A percentile compares a stretch with the other conserved stretches of the same genome.
Conservation (phyloP, 345 rosid genomes). For the Rhodomyrtus tomentosa region DNA sequence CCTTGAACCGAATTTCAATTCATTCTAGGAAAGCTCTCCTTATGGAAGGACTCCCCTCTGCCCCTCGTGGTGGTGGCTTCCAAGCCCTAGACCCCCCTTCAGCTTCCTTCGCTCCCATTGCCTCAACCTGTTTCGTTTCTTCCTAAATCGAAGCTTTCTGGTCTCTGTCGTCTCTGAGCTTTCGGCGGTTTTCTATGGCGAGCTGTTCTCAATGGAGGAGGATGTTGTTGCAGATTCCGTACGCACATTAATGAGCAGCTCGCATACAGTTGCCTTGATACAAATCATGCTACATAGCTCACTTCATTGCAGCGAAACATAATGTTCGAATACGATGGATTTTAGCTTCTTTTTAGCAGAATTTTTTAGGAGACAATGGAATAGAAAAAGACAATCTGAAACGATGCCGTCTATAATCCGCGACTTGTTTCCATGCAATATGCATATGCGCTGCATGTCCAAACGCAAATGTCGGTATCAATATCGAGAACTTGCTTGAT, state of each 20-base stretch:
- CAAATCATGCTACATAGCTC: neutral
- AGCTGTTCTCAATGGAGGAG: neutral
- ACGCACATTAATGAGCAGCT: neutral
- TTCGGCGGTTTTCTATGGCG: neutral
- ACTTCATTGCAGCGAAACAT: neutral
- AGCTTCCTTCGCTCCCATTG: neutral
- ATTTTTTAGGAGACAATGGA: neutral
- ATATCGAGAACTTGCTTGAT: neutral
- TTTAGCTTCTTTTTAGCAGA: neutral
- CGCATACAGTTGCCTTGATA: neutral
- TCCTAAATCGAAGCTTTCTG: neutral
- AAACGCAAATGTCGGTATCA: neutral
- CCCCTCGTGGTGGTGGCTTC: neutral
- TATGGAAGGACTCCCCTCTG: neutral
- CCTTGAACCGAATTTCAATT: neutral
- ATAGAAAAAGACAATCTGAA: neutral
- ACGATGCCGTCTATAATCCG: neutral
- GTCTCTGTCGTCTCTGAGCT: neutral
- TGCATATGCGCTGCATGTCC: neutral
- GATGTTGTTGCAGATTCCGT: neutral
- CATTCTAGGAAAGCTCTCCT: neutral
- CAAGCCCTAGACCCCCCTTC: neutral
- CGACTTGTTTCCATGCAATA: neutral
- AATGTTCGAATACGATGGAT: neutral
- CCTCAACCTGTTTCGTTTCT: neutral